Percentiles rank a stretch among this genome's conserved stretches.
Conservation (phyloP, 768 basidiomycete species). For the Boletus huronensis region DNA sequence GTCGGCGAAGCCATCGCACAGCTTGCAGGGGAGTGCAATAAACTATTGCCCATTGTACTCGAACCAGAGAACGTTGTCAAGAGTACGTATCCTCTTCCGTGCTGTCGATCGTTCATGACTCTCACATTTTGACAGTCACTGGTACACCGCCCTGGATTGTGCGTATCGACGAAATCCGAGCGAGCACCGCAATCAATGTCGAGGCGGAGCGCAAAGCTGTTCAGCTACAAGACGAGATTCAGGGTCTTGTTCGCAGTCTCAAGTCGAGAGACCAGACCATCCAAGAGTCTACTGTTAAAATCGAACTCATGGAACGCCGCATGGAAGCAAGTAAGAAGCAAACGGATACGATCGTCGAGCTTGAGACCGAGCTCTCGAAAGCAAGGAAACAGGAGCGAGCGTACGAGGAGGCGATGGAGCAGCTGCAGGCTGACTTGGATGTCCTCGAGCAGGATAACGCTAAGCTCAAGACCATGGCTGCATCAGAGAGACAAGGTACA, state of each 20-base stretch:
- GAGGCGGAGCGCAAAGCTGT: slow-evolving; percentile 89
- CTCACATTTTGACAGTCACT: slow-evolving; percentile 46
- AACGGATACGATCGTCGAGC: slow-evolving; percentile 74
- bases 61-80: slow-evolving; percentile 78
- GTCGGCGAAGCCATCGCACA: slow-evolving; percentile 66
- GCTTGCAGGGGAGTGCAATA: slow-evolving; percentile 67
- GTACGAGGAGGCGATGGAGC: slow-evolving; percentile 92
- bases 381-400: slow-evolving; percentile 84
- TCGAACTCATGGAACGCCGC: slow-evolving; percentile 91
- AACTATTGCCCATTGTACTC: slow-evolving; percentile 64
- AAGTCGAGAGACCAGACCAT: slow-evolving; percentile 86
- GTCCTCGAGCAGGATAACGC: slow-evolving; percentile 82
- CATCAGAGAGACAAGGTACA: slow-evolving; percentile 70
- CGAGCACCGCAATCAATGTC: slow-evolving; percentile 77
- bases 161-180: slow-evolving; percentile 79
- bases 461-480: slow-evolving; percentile 68
- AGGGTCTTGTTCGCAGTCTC: slow-evolving; percentile 78
- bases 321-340: slow-evolving; percentile 91
- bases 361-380: slow-evolving; percentile 78
- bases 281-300: slow-evolving; percentile 88
- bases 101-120: not conserved
- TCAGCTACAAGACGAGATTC: slow-evolving; percentile 86
- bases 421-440: slow-evolving; percentile 86
- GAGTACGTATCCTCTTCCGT: slow-evolving; percentile 44
- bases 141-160: slow-evolving; percentile 83